A percentile compares a stretch with the other conserved stretches of the same genome.
Conservation (phyloP, 176 grass and related monocot genomes). For the Thalia dealbata region DNA sequence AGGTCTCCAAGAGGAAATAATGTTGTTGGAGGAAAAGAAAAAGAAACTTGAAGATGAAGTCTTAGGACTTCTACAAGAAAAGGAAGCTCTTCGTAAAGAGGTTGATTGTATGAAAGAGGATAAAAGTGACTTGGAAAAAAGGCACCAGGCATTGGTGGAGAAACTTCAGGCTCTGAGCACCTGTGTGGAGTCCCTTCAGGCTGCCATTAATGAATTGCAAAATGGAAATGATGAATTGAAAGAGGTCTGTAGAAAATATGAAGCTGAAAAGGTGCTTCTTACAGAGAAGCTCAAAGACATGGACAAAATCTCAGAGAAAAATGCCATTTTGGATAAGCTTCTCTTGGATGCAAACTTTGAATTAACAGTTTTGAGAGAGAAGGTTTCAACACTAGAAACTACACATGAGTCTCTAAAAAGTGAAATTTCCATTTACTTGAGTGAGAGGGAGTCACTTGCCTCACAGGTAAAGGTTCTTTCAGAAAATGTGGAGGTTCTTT, state of each 20-base stretch:
- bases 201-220: constrained; percentile 42
- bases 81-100: constrained; percentile 7
- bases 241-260: constrained; percentile 65
- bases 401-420: constrained; percentile 24
- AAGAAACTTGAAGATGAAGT: constrained; percentile 14
- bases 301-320: constrained; percentile 46
- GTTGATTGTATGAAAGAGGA: constrained; percentile 8
- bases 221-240: constrained; percentile 67
- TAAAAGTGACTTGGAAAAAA: constrained; percentile 47
- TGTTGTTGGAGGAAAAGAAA: constrained; percentile 1
- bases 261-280: constrained; percentile 53
- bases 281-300: constrained; percentile 49
- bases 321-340: constrained; percentile 37
- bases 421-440: constrained; percentile 26
- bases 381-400: constrained; percentile 19
- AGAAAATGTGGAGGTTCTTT: constrained; percentile 41
- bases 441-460: constrained; percentile 25
- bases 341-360: constrained; percentile 47
- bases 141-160: constrained; percentile 29
- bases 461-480: constrained; percentile 8
- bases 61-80: not conserved
- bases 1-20: constrained; percentile 10
- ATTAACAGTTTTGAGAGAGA: constrained; percentile 35
- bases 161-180: constrained; percentile 36
- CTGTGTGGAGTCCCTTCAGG: constrained; percentile 23